Conservation (phyloP, 1,284 basidiomycete genomes). For the Omphalotus olearius region DNA sequence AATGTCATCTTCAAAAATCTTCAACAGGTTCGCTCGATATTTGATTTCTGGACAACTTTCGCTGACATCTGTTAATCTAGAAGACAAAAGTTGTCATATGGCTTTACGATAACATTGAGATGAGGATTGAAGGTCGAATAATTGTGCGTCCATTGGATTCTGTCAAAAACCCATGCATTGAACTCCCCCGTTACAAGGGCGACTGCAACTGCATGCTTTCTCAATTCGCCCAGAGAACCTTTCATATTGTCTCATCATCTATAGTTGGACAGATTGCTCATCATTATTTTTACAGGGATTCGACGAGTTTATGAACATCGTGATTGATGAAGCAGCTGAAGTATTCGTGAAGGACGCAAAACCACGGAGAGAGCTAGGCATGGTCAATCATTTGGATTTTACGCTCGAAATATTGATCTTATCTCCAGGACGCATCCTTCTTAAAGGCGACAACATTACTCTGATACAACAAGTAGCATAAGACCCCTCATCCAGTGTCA, state of each 20-base stretch:
- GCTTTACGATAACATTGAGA: conserved; percentile 97
- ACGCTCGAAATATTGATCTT: conserved; percentile 11
- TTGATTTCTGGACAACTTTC: neutral
- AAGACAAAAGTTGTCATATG: conserved; percentile 88
- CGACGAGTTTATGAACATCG: conserved; percentile 99
- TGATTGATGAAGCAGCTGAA: conserved; percentile 93
- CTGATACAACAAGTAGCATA: conserved; percentile 75
- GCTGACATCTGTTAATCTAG: conserved; percentile 34
- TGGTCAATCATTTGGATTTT: conserved; percentile 19
- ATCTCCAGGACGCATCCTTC: conserved; percentile 76
- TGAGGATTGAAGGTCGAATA: conserved; percentile 96
- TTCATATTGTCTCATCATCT: conserved; percentile 8
- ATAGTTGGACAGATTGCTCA: conserved; percentile 17
- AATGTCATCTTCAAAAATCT: conserved; percentile 99
- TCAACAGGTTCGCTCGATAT: conserved; percentile 58
- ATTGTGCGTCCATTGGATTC: conserved; percentile 61
- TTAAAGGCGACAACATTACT: conserved; percentile 97
- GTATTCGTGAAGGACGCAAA: conserved; percentile 87
- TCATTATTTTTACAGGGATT: conserved; percentile 69
- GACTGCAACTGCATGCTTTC: conserved; percentile 9
- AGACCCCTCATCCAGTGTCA: conserved; percentile 9
- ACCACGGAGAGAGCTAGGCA: conserved; percentile 79
- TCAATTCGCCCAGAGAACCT: neutral
- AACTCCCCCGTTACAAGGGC: conserved; percentile 16
- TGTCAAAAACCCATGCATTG: conserved; percentile 15